Conservation (phyloP, 140 eudicot genomes). For the Stevia rebaudiana region DNA sequence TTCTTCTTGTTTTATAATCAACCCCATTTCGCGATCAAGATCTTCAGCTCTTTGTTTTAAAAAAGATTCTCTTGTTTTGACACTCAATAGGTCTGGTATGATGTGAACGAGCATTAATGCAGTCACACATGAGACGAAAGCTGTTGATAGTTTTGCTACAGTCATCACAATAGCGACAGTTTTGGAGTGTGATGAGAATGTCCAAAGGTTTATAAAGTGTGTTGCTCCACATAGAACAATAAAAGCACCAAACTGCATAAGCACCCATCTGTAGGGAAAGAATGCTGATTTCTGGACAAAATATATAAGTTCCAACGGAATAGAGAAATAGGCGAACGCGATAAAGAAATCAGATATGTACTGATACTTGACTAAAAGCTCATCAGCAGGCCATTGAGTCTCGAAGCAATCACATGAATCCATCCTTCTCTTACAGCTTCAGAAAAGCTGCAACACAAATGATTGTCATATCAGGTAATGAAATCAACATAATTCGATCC, state of each 20-base stretch:
- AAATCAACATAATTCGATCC: neutral
- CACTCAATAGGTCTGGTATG: conserved; percentile 85
- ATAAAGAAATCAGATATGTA: conserved; percentile 95
- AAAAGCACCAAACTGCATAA: conserved; percentile 96
- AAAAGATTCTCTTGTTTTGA: conserved; percentile 77
- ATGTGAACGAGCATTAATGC: conserved; percentile 93
- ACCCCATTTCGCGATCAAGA: conserved; percentile 92
- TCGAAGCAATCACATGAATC: conserved; percentile 92
- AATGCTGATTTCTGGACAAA: conserved; percentile 91
- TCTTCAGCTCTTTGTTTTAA: conserved; percentile 82
- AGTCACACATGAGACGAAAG: conserved; percentile 84
- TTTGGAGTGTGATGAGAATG: conserved; percentile 58
- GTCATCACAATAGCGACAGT: conserved; percentile 88
- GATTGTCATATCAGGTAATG: conserved; percentile 3
- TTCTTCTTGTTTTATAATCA: conserved; percentile 90
- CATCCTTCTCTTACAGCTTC: conserved; percentile 37
- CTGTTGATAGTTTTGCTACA: conserved; percentile 70
- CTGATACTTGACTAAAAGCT: conserved; percentile 77
- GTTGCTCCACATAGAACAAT: conserved; percentile 97
- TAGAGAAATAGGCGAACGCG: conserved; percentile 94
- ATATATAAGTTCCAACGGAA: conserved; percentile 85
- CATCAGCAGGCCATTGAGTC: conserved; percentile 88
- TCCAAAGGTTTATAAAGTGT: conserved; percentile 85
- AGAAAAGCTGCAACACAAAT: conserved; percentile 29
- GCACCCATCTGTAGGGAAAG: conserved; percentile 96